A percentile compares a stretch with the other conserved stretches of the same genome.
Evolutionary conservation across 495 filamentous ascomycete genomes (phyloP).

Genomic region (Friedmanniomyces simplex): DNA sequence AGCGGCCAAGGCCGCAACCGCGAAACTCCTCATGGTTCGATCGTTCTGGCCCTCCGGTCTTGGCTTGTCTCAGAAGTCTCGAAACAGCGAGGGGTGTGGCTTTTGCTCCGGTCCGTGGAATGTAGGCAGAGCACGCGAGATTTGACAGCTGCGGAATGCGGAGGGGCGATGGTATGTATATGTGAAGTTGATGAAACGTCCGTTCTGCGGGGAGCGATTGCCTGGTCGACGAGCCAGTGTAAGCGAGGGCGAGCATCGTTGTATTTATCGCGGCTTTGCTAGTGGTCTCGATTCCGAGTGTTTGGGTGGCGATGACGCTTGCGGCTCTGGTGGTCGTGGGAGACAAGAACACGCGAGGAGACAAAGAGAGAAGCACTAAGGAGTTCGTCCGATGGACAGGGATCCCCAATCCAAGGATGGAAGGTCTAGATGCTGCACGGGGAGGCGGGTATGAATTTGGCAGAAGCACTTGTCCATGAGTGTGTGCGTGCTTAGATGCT

Average conservation of each 20-base stretch:
- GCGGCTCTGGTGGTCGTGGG: background rate
- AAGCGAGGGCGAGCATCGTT: background rate
- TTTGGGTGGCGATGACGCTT: background rate
- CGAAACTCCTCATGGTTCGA: background rate
- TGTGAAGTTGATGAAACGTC: background rate
- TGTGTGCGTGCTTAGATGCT: background rate
- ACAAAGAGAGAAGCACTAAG: background rate
- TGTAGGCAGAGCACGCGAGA: background rate
- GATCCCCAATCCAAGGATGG: background rate
- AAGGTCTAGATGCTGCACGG: background rate
- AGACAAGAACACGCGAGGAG: background rate
- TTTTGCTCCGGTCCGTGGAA: background rate
- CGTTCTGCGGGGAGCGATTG: background rate
- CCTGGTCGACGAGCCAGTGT: background rate
- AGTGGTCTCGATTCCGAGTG: background rate
- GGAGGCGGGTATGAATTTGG: background rate
- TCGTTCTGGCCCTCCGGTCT: background rate
- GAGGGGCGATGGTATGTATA: background rate
- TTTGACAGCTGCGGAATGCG: conserved; percentile 2
- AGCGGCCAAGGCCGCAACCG: background rate
- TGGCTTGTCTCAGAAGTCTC: background rate
- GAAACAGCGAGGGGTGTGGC: background rate
- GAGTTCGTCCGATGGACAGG: background rate
- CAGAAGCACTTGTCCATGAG: background rate
- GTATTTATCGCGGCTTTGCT: background rate